Evolutionary conservation across 805 yeast genomes (phyloP), one percentile per base, ranked within the genome.

Genomic region (Saccharomycopsis javanensis): DNA sequence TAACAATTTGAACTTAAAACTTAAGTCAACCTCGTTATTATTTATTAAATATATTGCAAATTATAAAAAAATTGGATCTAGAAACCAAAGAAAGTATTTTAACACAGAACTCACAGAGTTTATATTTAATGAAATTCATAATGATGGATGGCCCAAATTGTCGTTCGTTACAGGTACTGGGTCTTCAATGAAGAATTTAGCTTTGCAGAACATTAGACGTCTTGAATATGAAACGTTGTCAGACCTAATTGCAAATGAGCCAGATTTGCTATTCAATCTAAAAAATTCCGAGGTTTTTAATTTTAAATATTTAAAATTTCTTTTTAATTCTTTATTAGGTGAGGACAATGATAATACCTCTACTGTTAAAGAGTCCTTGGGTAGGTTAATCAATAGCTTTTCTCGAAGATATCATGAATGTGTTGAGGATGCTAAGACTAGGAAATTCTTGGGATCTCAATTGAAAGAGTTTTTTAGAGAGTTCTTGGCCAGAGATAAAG

Each of bases 211-310:
- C n/a, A 35, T 50, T 62, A 75, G 94, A 63, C 77, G 78, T 64
- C 69, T 76, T 38, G 88, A 86, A 63, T 91, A 88, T 65, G 96
- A 88, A 66, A 83, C 95, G 0, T 68, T 91, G 25, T 94, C 96
- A 1, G 76, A 81, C 20, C 73, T 91, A 6, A 16, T 58, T 16
- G n/a, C 38, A 5, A 55, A 51, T 18, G 53, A 54, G 10, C 46
- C 57, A 0, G 25, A 11, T 2, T 66, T 86, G 54, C 74, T 77
- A 57, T 74, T 77, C 34, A 72, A 77, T 42, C 13, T 30, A 5
- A 73, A 79, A 0, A 63, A 66, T 0, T 66, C 82, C 33, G 23
- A 18, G 18, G 58, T 71, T 1, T 63, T 70, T 13, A 82, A 82
- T 63, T 68, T 83, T 37, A 67, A 76, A 0, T 80, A 78, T 60